Evolutionary conservation across 768 basidiomycete genomes (phyloP).

Genomic region (Hericium coralloides): DNA sequence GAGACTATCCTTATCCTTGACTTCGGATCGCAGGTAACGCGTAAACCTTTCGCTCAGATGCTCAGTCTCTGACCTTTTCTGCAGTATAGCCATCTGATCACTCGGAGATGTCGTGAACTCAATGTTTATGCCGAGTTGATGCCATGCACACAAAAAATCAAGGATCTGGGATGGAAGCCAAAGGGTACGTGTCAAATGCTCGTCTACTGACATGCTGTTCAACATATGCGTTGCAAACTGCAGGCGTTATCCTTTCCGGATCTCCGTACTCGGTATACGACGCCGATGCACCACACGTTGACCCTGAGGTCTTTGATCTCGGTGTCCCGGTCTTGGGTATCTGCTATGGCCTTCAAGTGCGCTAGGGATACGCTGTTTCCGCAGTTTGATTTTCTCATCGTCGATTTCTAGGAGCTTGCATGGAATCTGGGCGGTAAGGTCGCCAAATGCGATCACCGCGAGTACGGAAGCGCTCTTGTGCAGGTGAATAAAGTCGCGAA

Average conservation of each 20-base stretch:
- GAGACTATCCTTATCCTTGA: slow-evolving; percentile 95
- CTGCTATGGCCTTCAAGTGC: slow-evolving; percentile 92
- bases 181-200: slow-evolving; percentile 52
- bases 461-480: slow-evolving; percentile 89
- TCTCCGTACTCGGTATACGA: slow-evolving; percentile 99
- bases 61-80: slow-evolving; percentile 10
- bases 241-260: slow-evolving; percentile 93
- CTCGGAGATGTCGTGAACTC: slow-evolving; percentile 92
- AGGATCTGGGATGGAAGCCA: slow-evolving; percentile 86
- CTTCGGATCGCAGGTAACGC: slow-evolving; percentile 87
- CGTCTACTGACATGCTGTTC: background rate
- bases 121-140: slow-evolving; percentile 96
- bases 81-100: slow-evolving; percentile 96
- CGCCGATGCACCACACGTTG: slow-evolving; percentile 84
- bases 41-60: background rate
- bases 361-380: slow-evolving; percentile 6
- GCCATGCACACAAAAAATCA: slow-evolving; percentile 89
- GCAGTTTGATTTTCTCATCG: background rate
- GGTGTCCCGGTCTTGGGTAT: slow-evolving; percentile 93
- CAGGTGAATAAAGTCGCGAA: slow-evolving; percentile 57
- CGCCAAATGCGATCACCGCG: slow-evolving; percentile 79
- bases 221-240: background rate
- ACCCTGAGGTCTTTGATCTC: slow-evolving; percentile 81
- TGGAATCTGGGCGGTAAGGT: slow-evolving; percentile 82
- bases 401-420: slow-evolving; percentile 75